These are phyloP conservation scores for Skeletonema grethae DNA, from an alignment of 108 stramenopile genomes.

Conservation along the genomic window DNA sequence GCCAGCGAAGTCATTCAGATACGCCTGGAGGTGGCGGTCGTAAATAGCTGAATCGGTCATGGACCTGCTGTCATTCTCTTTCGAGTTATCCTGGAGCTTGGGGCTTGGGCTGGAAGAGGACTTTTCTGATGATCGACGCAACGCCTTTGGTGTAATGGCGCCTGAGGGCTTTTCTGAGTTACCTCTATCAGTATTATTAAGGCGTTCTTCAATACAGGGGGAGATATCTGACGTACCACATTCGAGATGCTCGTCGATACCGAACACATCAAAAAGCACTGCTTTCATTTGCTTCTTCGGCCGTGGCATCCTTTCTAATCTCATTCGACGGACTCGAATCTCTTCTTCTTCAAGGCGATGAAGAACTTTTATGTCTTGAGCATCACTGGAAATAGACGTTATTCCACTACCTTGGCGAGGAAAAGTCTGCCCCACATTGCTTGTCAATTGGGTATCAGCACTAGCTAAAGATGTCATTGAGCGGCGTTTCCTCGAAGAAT, in stretches of 20 bases:
- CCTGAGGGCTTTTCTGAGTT: background rate
- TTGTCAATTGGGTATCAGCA: conserved; percentile 7
- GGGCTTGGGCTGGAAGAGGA: background rate
- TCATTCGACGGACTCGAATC: conserved; percentile 18
- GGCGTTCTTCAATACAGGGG: background rate
- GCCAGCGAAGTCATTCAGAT: conserved; percentile 11
- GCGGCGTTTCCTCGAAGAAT: conserved; percentile 3
- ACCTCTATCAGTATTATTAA: background rate
- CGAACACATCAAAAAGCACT: conserved; percentile 27
- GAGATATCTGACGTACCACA: background rate
- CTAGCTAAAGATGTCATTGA: conserved; percentile 2
- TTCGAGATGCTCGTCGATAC: conserved; percentile 16
- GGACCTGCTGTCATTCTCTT: background rate
- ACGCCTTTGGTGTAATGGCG: background rate
- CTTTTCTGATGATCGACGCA: background rate
- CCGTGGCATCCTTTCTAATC: conserved; percentile 20
- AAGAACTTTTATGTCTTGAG: conserved; percentile 15
- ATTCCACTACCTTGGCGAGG: background rate
- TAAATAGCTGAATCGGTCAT: conserved; percentile 30
- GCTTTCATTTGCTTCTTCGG: conserved; percentile 14
- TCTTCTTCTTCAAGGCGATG: conserved; percentile 26
- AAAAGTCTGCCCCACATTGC: background rate
- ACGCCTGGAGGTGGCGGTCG: conserved; percentile 26
- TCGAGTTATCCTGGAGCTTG: background rate
- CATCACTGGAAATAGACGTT: background rate